phyloP scores from a whole-genome alignment of 495 filamentous ascomycete genomes.

The Lophium mytilinum region DNA sequence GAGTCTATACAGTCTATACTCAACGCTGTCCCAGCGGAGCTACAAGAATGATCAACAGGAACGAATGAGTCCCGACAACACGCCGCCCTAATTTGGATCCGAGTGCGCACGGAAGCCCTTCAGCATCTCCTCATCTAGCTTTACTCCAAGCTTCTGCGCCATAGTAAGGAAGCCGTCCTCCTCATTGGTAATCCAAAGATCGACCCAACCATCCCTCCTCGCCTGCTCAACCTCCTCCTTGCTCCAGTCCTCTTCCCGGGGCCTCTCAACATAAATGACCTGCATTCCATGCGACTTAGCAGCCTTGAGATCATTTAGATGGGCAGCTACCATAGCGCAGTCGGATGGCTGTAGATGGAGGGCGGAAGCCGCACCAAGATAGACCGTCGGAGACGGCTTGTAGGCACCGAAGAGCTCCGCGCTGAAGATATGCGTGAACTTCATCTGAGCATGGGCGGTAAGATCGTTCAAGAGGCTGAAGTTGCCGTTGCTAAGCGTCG shows the following conservation, averaged over 20 bases:
- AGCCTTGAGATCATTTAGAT: conserved; percentile 59
- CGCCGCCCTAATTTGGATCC: no score
- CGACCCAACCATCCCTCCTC: conserved; percentile 52
- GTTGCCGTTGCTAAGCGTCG: conserved; percentile 72
- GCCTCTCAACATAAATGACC: conserved; percentile 69
- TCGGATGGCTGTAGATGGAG: conserved; percentile 51
- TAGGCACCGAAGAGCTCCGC: conserved; percentile 68
- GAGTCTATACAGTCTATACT: no score
- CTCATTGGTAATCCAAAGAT: conserved; percentile 48
- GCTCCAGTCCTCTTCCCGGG: conserved; percentile 54
- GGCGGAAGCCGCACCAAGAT: conserved; percentile 54
- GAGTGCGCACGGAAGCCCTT: no score
- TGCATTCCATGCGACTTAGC: conserved; percentile 56
- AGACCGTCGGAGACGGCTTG: conserved; percentile 63
- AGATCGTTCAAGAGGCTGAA: conserved; percentile 58
- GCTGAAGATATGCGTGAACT: conserved; percentile 53
- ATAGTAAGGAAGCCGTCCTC: conserved; percentile 49
- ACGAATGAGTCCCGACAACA: no score
- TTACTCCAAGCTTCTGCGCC: conserved; percentile 40
- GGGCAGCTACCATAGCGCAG: conserved; percentile 73
- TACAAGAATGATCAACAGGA: no score
- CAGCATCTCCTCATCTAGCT: conserved; percentile 5
- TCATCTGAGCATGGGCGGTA: conserved; percentile 44
- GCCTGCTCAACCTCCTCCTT: conserved; percentile 43
- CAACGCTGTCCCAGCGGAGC: no score